A percentile compares a stretch with the other conserved stretches of the same genome.
Evolutionary conservation across 2,329 filamentous ascomycete genomes (phyloP).

Genomic region (Fusarium torreyae): DNA sequence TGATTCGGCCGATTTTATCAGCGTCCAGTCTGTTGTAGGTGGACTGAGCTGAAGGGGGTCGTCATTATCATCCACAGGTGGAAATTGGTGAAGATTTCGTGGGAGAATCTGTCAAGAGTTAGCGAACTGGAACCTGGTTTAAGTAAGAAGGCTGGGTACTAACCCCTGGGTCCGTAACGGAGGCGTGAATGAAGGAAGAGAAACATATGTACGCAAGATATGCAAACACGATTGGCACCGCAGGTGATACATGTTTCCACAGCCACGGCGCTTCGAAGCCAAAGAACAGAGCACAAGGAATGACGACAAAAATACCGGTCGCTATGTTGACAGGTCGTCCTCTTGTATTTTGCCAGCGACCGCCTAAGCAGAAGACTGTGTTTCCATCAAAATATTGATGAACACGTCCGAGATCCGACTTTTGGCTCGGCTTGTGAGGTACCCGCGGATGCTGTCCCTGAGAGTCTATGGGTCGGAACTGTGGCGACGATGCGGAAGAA

Average conservation of each 20-base stretch:
- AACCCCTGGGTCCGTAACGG: slow-evolving; percentile 92
- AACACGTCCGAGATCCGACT: slow-evolving; percentile 72
- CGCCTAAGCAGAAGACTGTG: slow-evolving; percentile 88
- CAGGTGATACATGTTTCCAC: slow-evolving; percentile 89
- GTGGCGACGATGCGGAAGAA: slow-evolving; percentile 83
- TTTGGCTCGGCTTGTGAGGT: slow-evolving; percentile 44
- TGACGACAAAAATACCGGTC: slow-evolving; percentile 83
- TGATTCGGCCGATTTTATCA: slow-evolving; percentile 84
- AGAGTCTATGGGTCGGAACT: slow-evolving; percentile 66
- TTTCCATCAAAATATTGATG: slow-evolving; percentile 96
- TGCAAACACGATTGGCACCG: slow-evolving; percentile 89
- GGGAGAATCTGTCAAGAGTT: slow-evolving; percentile 80
- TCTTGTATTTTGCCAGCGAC: slow-evolving; percentile 88
- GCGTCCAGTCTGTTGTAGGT: slow-evolving; percentile 92
- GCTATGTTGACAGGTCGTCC: slow-evolving; percentile 91
- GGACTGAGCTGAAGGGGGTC: slow-evolving; percentile 88
- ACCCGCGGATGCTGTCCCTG: slow-evolving; percentile 40
- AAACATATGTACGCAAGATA: slow-evolving; percentile 93
- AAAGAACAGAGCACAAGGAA: slow-evolving; percentile 88
- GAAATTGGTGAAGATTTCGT: slow-evolving; percentile 90
- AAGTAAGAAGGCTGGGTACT: slow-evolving; percentile 56
- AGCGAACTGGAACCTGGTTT: slow-evolving; percentile 10
- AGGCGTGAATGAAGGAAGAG: slow-evolving; percentile 95
- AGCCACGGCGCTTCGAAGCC: slow-evolving; percentile 86
- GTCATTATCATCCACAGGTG: slow-evolving; percentile 79